Percentiles rank a stretch among this genome's conserved stretches.
These are phyloP conservation scores for Diplodia corticola DNA, from an alignment of 2,329 filamentous ascomycete species.

Conservation along the genomic window DNA sequence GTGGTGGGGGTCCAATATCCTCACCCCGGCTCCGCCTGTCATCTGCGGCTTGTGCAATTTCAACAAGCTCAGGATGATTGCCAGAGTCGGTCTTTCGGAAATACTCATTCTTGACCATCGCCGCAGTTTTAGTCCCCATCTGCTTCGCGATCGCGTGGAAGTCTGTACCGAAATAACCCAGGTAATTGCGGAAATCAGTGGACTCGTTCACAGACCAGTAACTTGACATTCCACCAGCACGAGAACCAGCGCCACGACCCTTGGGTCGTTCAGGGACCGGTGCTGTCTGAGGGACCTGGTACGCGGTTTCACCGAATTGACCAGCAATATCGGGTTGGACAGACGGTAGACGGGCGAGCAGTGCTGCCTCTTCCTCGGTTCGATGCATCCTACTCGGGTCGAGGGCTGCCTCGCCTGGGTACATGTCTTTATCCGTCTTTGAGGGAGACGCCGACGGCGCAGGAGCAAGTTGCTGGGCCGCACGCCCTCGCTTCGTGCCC, in stretches of 20 bases:
- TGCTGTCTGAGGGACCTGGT: conserved; percentile 1
- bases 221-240: conserved; percentile 63
- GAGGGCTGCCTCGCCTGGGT: background rate
- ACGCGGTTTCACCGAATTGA: conserved; percentile 51
- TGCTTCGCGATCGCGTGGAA: conserved; percentile 73
- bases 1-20: conserved; percentile 49
- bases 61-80: conserved; percentile 43
- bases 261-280: conserved; percentile 17
- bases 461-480: conserved; percentile 33
- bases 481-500: conserved; percentile 34
- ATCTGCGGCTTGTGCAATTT: conserved; percentile 46
- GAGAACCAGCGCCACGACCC: conserved; percentile 3
- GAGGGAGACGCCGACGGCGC: conserved; percentile 33
- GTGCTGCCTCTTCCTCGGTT: conserved; percentile 7
- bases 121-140: conserved; percentile 81
- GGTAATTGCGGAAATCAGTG: conserved; percentile 71
- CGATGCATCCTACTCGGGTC: background rate
- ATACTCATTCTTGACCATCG: conserved; percentile 68
- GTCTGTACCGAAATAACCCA: conserved; percentile 76
- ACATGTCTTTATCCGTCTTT: conserved; percentile 22
- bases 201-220: conserved; percentile 87
- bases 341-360: conserved; percentile 3
- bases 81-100: conserved; percentile 48
- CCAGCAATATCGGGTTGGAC: conserved; percentile 23
- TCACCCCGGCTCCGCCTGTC: conserved; percentile 45